A percentile compares a stretch with the other conserved stretches of the same genome.
Evolutionary conservation across 768 basidiomycete species (phyloP).

Genomic region (Lactifluus piperatus): DNA sequence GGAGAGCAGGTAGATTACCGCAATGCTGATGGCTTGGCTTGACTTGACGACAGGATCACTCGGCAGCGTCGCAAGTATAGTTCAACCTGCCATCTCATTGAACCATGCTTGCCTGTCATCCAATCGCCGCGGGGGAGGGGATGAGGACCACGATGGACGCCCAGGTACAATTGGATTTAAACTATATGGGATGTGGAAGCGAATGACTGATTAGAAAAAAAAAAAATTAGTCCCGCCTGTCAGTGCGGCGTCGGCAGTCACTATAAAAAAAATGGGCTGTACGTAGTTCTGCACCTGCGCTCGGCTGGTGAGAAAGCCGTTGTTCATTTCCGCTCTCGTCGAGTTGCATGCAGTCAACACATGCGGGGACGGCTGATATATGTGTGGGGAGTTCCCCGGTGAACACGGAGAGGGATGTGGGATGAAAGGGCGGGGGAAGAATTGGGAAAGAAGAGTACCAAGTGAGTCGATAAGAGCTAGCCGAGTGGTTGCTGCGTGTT

Average conservation of each 20-base stretch:
- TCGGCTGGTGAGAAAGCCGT: neutral
- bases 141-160: neutral
- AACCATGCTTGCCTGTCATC: neutral
- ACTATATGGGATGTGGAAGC: neutral
- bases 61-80: neutral
- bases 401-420: neutral
- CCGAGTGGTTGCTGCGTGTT: neutral
- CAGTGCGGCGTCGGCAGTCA: conserved; percentile 2
- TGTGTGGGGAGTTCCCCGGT: neutral
- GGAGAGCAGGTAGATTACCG: neutral
- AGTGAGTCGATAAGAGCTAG: neutral
- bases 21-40: neutral
- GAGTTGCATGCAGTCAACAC: neutral
- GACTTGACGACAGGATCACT: conserved; percentile 8
- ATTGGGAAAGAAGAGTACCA: neutral
- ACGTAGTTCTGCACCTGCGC: neutral
- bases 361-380: neutral
- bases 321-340: conserved; percentile 1
- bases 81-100: neutral
- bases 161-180: conserved; percentile 2
- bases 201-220: neutral
- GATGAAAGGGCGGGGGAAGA: neutral
- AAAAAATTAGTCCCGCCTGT: neutral
- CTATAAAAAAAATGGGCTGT: neutral
- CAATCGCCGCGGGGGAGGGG: neutral